Evolutionary conservation across 495 filamentous ascomycete genomes (phyloP).

Genomic region (Penicillium waksmanii): DNA sequence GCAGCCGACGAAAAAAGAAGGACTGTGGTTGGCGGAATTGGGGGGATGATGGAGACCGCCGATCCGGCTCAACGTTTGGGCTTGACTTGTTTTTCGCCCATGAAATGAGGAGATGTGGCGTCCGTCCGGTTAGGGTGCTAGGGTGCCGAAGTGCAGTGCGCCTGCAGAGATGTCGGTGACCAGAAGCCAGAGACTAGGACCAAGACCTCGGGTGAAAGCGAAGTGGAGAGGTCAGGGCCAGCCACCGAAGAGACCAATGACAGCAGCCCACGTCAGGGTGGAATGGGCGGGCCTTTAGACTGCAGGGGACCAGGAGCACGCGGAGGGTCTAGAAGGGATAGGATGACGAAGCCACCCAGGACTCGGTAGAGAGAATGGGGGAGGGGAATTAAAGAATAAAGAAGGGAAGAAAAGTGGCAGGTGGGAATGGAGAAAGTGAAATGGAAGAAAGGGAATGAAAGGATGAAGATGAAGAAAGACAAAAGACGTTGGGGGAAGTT

Average conservation of each 20-base stretch:
- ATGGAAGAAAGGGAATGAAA: constrained; percentile 1
- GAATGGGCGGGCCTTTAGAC: constrained; percentile 25
- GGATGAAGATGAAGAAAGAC: constrained; percentile 9
- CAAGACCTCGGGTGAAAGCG: constrained; percentile 31
- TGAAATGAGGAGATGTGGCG: constrained; percentile 28
- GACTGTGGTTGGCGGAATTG: constrained; percentile 32
- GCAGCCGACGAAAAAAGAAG: constrained; percentile 16
- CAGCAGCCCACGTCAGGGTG: constrained; percentile 45
- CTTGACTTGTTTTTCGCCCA: constrained; percentile 22
- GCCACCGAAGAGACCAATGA: constrained; percentile 41
- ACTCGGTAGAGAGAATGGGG: constrained; percentile 7
- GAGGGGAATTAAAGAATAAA: constrained; percentile 5
- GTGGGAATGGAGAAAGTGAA: constrained; percentile 10
- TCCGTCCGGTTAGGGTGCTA: constrained; percentile 2
- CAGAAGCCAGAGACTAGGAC: not conserved
- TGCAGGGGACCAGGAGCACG: constrained; percentile 29
- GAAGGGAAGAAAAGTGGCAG: constrained; percentile 6
- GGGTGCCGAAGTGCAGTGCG: constrained; percentile 14
- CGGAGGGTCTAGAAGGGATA: constrained; percentile 28
- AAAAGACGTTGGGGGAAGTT: constrained; percentile 8
- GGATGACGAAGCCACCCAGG: constrained; percentile 4
- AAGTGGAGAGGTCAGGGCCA: constrained; percentile 34
- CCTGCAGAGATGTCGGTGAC: constrained; percentile 38
- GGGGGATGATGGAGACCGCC: constrained; percentile 25
- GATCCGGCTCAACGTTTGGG: constrained; percentile 39